Evolutionary conservation across 441 rosid species (phyloP), one percentile per base, ranked within the genome.

Genomic region (Metrosideros polymorpha): DNA sequence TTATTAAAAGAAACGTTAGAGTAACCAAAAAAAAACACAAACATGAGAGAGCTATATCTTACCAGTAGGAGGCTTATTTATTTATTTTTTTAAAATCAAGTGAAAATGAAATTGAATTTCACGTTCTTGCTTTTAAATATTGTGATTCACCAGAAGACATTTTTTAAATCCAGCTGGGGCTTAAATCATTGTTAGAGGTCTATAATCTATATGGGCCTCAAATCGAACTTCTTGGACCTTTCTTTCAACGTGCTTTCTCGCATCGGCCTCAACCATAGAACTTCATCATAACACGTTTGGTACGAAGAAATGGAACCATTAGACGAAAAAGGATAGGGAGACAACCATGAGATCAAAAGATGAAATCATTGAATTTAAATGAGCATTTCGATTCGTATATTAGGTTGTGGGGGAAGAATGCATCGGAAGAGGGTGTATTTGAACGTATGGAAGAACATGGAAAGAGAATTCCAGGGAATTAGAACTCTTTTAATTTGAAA

Each of bases 381-480:
- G 8, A 71, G n/a, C 47, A 22, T 22, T 71, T 71, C 47, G 12
- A 71, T 39, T 12, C 79, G 2, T 9, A 35, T 9, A 66, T 66
- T 19, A 66, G 25, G 27, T 3, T 3, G 27, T 3, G 27, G 9
- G 4, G 24, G 13, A 4, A 66, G 27, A 35, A 35, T 66, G 77
- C 45, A 22, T 19, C 0, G 8, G 27, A 35, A 66, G 42, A 61
- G 24, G 42, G 75, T 4, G 1, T 7, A 18, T 30, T 61, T 5
- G 2, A 61, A 0, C 5, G 1, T 30, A 61, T 9, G 18, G 75
- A 63, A 63, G 25, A 63, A 30, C 25, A 30, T 32, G 42, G 6
- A 32, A 1, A 32, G 25, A 63, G 25, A 22, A 0, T 63, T 63
- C 0, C 0, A 63, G 43, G 10, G 76, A 18, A 63, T 0, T 9